These are phyloP conservation scores for Kluyveromyces marxianus DNA, from an alignment of 1,139 yeast species.

Conservation along the genomic window DNA sequence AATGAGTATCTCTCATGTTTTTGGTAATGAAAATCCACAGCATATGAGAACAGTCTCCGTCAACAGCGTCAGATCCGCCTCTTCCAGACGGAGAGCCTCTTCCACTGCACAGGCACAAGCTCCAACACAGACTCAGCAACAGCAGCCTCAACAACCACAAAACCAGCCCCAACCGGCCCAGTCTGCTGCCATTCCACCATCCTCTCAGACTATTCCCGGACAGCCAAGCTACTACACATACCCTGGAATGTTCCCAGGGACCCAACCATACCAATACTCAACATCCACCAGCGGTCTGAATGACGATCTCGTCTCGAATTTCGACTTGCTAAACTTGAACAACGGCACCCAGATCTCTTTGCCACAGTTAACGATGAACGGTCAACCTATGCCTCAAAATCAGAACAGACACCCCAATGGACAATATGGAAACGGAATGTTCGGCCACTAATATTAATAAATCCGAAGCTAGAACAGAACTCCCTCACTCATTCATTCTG, in stretches of 20 bases:
- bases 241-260: slow-evolving; percentile 26
- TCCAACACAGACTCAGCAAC: slow-evolving; percentile 4
- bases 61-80: slow-evolving; percentile 26
- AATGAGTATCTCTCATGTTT: slow-evolving; percentile 23
- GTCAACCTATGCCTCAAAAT: slow-evolving; percentile 10
- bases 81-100: slow-evolving; percentile 23
- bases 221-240: slow-evolving; percentile 19
- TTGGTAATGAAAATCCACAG: slow-evolving; percentile 16
- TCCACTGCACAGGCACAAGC: slow-evolving; percentile 11
- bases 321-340: slow-evolving; percentile 24
- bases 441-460: neutral
- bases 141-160: slow-evolving; percentile 3
- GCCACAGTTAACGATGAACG: slow-evolving; percentile 23
- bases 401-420: slow-evolving; percentile 8
- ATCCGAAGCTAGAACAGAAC: too few species aligned
- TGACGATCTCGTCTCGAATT: slow-evolving; percentile 24
- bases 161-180: slow-evolving; percentile 1
- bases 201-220: slow-evolving; percentile 1
- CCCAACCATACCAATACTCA: slow-evolving; percentile 4
- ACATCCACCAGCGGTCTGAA: slow-evolving; percentile 10
- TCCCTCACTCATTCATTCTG: too few species aligned
- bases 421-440: slow-evolving; percentile 1
- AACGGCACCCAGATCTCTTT: slow-evolving; percentile 28
- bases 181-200: neutral
- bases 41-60: slow-evolving; percentile 29